Conservation (phyloP, 2,329 filamentous ascomycete species). For the Sphaerostilbella broomeana region DNA sequence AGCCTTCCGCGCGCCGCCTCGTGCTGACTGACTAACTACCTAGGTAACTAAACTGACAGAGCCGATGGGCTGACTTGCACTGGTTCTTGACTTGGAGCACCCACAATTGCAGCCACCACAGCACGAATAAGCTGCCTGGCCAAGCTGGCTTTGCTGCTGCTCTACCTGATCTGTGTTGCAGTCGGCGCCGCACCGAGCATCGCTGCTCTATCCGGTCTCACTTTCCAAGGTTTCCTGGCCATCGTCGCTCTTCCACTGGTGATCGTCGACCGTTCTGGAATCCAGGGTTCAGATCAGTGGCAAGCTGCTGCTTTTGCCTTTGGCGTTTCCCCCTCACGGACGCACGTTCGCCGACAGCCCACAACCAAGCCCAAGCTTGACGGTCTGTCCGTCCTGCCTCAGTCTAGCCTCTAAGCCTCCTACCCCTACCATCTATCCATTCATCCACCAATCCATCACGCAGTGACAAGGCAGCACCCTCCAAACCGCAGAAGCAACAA, state of each 20-base stretch:
- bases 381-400: conserved; percentile 10
- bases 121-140: too few species aligned
- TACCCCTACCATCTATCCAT: conserved; percentile 3
- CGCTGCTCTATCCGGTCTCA: too few species aligned
- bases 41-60: too few species aligned
- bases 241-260: neutral
- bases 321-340: conserved; percentile 7
- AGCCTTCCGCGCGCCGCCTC: too few species aligned
- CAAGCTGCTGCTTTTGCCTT: neutral
- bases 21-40: too few species aligned
- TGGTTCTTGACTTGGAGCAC: too few species aligned
- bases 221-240: neutral
- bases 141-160: too few species aligned
- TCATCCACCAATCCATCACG: conserved; percentile 1
- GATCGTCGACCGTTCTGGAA: neutral
- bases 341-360: neutral
- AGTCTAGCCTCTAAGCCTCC: conserved; percentile 4
- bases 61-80: too few species aligned
- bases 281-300: conserved; percentile 1
- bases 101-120: too few species aligned
- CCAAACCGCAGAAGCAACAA: neutral
- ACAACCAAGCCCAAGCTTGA: conserved; percentile 3
- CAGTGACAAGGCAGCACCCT: neutral
- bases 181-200: too few species aligned
- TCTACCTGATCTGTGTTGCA: too few species aligned